Percentiles rank a stretch among this genome's conserved stretches.
phyloP scores from a whole-genome alignment of 2,329 filamentous ascomycete genomes.

The Lachnellula occidentalis region DNA sequence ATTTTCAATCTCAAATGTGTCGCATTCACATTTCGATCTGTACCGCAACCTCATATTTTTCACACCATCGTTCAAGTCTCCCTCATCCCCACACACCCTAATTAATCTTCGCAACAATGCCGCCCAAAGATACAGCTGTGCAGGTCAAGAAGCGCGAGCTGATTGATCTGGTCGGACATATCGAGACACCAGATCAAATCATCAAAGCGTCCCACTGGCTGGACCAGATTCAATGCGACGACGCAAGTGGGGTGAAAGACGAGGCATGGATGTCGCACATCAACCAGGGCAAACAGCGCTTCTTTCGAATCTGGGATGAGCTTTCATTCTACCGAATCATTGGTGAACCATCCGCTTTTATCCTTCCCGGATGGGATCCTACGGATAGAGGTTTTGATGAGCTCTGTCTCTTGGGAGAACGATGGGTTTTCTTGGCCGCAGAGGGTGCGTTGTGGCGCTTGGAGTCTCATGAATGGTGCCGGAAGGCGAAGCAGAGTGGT shows the following conservation, averaged over 20 bases:
- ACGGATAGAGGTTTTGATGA: neutral
- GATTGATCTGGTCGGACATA: neutral
- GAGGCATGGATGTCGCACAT: neutral
- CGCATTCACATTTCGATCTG: too few relatives aligned
- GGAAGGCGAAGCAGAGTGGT: neutral
- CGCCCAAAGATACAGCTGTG: too few relatives aligned
- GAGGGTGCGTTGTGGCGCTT: neutral
- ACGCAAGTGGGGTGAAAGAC: neutral
- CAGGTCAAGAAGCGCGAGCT: neutral
- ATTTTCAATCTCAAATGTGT: too few relatives aligned
- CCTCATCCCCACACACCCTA: too few relatives aligned
- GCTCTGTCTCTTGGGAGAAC: neutral
- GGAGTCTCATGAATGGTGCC: neutral
- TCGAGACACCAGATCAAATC: neutral
- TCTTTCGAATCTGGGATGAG: neutral
- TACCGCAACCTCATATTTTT: too few relatives aligned
- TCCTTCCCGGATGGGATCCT: neutral
- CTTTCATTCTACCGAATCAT: neutral
- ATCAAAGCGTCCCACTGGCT: neutral
- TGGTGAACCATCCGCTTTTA: neutral
- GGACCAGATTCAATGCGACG: neutral
- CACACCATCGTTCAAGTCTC: too few relatives aligned
- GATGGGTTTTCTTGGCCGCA: neutral
- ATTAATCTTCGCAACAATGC: too few relatives aligned
- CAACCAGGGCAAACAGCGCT: neutral